These are phyloP conservation scores for Cladobotryum mycophilum DNA, from an alignment of 2,329 filamentous ascomycete genomes.

Conservation along the genomic window DNA sequence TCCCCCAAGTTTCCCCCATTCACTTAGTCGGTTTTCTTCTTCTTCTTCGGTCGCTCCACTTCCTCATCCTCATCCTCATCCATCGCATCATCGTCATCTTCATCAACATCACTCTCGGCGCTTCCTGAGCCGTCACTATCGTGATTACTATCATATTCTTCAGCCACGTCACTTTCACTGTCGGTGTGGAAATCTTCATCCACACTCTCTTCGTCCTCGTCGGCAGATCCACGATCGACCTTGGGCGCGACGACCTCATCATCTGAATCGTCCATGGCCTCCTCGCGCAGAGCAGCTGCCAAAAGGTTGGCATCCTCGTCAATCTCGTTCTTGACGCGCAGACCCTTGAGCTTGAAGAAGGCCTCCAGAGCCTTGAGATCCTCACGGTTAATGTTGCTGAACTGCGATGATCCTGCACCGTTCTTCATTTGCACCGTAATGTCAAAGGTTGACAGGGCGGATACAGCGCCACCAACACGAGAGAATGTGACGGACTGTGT, in stretches of 20 bases:
- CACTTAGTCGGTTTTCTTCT: constrained; percentile 35
- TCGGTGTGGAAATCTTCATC: constrained; percentile 95
- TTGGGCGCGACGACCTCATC: constrained; percentile 67
- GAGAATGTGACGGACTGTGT: constrained; percentile 90
- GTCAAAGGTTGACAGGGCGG: constrained; percentile 91
- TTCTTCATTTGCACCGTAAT: constrained; percentile 89
- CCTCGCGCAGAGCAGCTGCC: constrained; percentile 74
- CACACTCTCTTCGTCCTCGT: constrained; percentile 91
- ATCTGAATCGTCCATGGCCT: constrained; percentile 77
- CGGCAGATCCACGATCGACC: constrained; percentile 80
- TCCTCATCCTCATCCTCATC: constrained; percentile 33
- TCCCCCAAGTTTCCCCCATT: background rate
- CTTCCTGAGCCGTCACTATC: constrained; percentile 74
- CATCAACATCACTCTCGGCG: constrained; percentile 43
- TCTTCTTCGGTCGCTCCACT: constrained; percentile 44
- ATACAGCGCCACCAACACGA: constrained; percentile 87
- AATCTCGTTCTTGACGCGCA: constrained; percentile 98
- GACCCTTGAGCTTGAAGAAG: constrained; percentile 93
- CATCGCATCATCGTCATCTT: constrained; percentile 39
- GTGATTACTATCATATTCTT: constrained; percentile 90
- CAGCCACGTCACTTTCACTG: constrained; percentile 89
- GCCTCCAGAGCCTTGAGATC: constrained; percentile 94
- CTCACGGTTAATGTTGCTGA: constrained; percentile 98
- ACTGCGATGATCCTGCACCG: constrained; percentile 83
- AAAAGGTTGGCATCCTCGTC: constrained; percentile 81